Evolutionary conservation across 2,329 filamentous ascomycete genomes (phyloP), one percentile per base, ranked within the genome.

Genomic region (Diplodia intermedia): DNA sequence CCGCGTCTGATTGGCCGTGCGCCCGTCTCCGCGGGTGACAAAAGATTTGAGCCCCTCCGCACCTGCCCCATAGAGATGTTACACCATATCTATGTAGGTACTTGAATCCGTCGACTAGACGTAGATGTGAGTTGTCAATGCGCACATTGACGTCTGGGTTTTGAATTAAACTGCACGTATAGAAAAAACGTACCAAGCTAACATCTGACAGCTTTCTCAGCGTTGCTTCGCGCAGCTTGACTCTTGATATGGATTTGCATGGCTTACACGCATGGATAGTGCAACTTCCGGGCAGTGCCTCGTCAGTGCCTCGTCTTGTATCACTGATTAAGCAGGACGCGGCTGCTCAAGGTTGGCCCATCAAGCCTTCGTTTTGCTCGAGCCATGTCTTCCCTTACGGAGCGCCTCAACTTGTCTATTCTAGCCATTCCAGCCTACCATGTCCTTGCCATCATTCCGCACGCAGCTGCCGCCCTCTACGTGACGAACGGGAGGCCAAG

Each of bases 391-490:
- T 60, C 65, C 9, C 43, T 67, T 12, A 65, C 74, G 43, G 66
- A 72, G 14, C 72, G 75, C 65, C 72, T 74, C 71, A 81, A 80
- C 69, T 72, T 76, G 49, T 79, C 81, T n/a, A 72, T 84, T 69
- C 72, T 83, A 69, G 79, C 79, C 53, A 81, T 85, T 53, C 81
- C 81, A 0, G 75, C 77, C 69, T 83, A 82, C 75, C 82, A 80
- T 72, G 66, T 79, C 69, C 75, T 84, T 49, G 75, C 78, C 56
- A 53, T 83, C 61, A 61, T 78, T 26, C 82, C 82, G 1, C 82
- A 84, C 65, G 69, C 68, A 66, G 79, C 76, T 71, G 79, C 80
- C 49, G 70, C 79, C 53, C 52, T 72, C 50, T 75, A 81, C 61
- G 78, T 80, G 6, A 76, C 74, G 47, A 75, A 77, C 54, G 79